Conservation (phyloP, 176 grass and related monocot genomes). For the Carex littledalei region DNA sequence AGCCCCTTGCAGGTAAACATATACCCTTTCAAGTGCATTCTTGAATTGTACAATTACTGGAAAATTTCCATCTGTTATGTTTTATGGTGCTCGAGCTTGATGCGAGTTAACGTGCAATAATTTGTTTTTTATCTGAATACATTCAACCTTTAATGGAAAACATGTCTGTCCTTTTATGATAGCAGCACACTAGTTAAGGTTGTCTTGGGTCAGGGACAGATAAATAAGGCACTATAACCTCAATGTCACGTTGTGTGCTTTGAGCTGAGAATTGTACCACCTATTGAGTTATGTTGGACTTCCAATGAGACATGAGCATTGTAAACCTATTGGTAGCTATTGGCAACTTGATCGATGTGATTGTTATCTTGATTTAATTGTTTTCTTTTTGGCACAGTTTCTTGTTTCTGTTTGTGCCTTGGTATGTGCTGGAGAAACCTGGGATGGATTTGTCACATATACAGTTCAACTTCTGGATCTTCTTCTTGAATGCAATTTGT, state of each 20-base stretch:
- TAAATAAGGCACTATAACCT: not conserved
- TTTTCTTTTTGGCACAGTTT: slow-evolving; percentile 62
- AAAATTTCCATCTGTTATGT: not conserved
- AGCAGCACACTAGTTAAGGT: not conserved
- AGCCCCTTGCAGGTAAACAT: slow-evolving; percentile 94
- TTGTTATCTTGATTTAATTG: not conserved
- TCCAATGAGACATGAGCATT: not conserved
- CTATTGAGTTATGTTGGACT: not conserved
- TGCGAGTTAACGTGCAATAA: not conserved
- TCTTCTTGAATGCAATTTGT: slow-evolving; percentile 86
- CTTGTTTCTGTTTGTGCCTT: slow-evolving; percentile 89
- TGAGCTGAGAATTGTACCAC: not conserved
- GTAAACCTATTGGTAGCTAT: not conserved
- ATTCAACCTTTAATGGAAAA: not conserved
- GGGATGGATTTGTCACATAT: slow-evolving; percentile 82
- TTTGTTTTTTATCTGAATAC: not conserved
- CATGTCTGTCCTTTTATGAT: not conserved
- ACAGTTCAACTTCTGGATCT: slow-evolving; percentile 93
- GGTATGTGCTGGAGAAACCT: slow-evolving; percentile 94
- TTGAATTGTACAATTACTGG: slow-evolving; percentile 10
- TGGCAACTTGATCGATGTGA: not conserved
- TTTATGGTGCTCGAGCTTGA: not conserved
- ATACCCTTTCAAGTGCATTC: slow-evolving; percentile 29
- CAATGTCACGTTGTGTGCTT: not conserved
- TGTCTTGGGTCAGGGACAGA: not conserved